Percentiles rank a stretch among this genome's conserved stretches.
Evolutionary conservation across 2,329 filamentous ascomycete genomes (phyloP).

Genomic region (Diaporthe ilicicola): DNA sequence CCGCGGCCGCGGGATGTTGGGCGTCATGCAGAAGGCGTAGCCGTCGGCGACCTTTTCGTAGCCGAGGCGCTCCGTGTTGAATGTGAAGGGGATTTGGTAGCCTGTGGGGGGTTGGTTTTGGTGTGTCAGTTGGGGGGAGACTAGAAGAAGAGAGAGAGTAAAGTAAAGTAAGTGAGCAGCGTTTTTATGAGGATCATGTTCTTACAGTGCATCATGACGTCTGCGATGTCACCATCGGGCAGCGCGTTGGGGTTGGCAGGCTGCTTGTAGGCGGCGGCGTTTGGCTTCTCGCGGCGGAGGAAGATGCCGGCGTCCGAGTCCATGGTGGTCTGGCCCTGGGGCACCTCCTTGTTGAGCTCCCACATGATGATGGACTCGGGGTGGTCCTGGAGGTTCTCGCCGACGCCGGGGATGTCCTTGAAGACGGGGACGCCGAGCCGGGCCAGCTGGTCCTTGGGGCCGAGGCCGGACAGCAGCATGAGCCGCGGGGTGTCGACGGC

Average conservation of each 20-base stretch:
- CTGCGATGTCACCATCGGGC: slow-evolving; percentile 77
- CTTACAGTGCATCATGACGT: slow-evolving; percentile 82
- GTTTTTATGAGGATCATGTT: too few species aligned
- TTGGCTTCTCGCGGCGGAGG: slow-evolving; percentile 77
- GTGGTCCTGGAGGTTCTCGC: slow-evolving; percentile 69
- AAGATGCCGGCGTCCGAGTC: slow-evolving; percentile 91
- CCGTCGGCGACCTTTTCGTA: slow-evolving; percentile 71
- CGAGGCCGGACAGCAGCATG: slow-evolving; percentile 66
- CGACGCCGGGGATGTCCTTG: slow-evolving; percentile 66
- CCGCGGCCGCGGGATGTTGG: slow-evolving; percentile 85
- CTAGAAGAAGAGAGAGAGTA: too few species aligned
- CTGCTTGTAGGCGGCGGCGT: slow-evolving; percentile 66
- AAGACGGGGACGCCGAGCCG: slow-evolving; percentile 64
- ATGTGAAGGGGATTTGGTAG: slow-evolving; percentile 92
- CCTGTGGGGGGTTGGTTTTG: slow-evolving; percentile 53
- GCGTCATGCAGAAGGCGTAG: slow-evolving; percentile 92
- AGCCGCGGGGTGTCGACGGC: slow-evolving; percentile 82
- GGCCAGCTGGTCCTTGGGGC: slow-evolving; percentile 61
- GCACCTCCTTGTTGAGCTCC: slow-evolving; percentile 82
- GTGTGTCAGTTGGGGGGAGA: not conserved
- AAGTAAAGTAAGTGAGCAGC: too few species aligned
- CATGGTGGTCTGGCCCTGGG: slow-evolving; percentile 85
- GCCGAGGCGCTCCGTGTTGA: slow-evolving; percentile 84
- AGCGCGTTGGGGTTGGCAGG: slow-evolving; percentile 58
- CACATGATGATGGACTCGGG: slow-evolving; percentile 70